Evolutionary conservation across 768 basidiomycete genomes (phyloP).

Genomic region (Holtermanniella nyarrowii): DNA sequence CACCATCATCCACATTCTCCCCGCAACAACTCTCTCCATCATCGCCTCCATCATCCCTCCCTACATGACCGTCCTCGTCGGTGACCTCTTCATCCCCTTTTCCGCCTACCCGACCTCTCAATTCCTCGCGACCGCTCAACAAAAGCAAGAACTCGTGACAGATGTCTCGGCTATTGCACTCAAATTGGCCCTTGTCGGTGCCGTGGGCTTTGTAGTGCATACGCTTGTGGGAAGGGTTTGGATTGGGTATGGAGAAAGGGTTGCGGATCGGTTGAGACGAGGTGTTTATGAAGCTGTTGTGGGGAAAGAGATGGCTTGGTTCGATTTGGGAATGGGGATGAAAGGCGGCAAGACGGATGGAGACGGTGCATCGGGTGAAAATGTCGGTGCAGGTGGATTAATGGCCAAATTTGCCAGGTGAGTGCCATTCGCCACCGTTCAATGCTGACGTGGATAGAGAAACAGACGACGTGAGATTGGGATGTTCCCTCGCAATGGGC

Average conservation of each 20-base stretch:
- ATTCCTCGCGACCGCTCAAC: constrained; percentile 17
- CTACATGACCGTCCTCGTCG: constrained; percentile 75
- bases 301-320: constrained; percentile 75
- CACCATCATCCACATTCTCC: constrained; percentile 51
- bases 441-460: constrained; percentile 52
- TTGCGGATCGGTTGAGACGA: constrained; percentile 57
- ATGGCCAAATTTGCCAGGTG: constrained; percentile 88
- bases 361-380: constrained; percentile 46
- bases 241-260: constrained; percentile 78
- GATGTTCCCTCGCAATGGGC: constrained; percentile 69
- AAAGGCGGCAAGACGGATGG: constrained; percentile 18
- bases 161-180: constrained; percentile 26
- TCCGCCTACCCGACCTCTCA: constrained; percentile 48
- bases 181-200: constrained; percentile 35
- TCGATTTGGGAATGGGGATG: constrained; percentile 61
- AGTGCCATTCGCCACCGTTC: constrained; percentile 15
- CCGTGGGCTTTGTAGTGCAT: constrained; percentile 50
- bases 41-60: constrained; percentile 64
- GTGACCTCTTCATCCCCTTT: constrained; percentile 65
- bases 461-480: constrained; percentile 84
- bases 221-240: constrained; percentile 68
- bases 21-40: constrained; percentile 55
- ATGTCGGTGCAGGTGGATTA: constrained; percentile 72
- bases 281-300: constrained; percentile 61
- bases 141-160: constrained; percentile 16